Evolutionary conservation across 441 rosid species (phyloP).

Genomic region (Bruguiera hainesii): DNA sequence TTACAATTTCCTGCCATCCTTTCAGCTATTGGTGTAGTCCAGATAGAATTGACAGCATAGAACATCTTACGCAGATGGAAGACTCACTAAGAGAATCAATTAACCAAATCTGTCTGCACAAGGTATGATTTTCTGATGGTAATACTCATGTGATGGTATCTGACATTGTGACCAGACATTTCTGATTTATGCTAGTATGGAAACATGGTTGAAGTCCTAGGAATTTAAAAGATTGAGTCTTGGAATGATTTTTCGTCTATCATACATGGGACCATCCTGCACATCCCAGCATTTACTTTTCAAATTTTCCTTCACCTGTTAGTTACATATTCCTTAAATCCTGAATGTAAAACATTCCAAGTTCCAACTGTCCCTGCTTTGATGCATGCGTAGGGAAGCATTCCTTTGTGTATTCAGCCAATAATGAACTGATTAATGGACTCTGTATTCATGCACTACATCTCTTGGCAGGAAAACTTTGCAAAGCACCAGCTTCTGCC

Average conservation of each 20-base stretch:
- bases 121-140: not conserved
- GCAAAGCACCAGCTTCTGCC: slow-evolving; percentile 55
- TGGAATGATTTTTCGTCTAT: not conserved
- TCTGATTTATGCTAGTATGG: too few relatives aligned
- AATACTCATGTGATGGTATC: too few relatives aligned
- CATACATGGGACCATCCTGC: not conserved
- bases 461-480: slow-evolving; percentile 50
- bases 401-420: not conserved
- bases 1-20: slow-evolving; percentile 18
- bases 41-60: slow-evolving; percentile 59
- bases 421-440: not conserved
- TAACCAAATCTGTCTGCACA: slow-evolving; percentile 15
- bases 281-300: too few relatives aligned
- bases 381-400: not conserved
- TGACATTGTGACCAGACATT: too few relatives aligned
- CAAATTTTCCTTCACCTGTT: too few relatives aligned
- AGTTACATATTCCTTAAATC: too few relatives aligned
- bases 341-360: too few relatives aligned
- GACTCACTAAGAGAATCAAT: slow-evolving; percentile 65
- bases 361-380: not conserved
- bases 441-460: not conserved
- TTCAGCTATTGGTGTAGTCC: slow-evolving; percentile 76
- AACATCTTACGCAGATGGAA: slow-evolving; percentile 72
- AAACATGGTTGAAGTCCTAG: not conserved
- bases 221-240: not conserved